Evolutionary conservation across 306 rosid genomes (phyloP), one percentile per base, ranked within the genome.

Genomic region (Quercus agrifolia): DNA sequence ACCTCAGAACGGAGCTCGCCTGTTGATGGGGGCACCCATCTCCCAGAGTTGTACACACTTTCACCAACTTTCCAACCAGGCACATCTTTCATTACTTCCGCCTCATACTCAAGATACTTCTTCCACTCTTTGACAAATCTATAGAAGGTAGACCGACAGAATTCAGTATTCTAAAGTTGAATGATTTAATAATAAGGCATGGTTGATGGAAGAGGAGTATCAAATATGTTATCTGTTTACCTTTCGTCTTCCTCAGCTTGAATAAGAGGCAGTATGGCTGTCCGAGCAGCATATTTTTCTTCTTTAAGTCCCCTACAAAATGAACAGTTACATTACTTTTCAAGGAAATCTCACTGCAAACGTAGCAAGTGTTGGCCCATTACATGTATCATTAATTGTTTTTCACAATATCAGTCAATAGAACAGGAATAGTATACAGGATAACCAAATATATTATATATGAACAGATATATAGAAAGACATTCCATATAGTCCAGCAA

Each of bases 241-340:
- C 99, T 93, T 82, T 96, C 98, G 63, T 96, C 99, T 82, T 96
- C 99, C 83, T 96, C 99, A 44, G 99, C 99, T 85, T 96, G 99
- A 71, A 96, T 90, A 73, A 96, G 87, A 5, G 98, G 99, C 69
- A 93, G 84, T 77, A 96, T 90, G 14, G 99, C 93, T 69, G 96
- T 84, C 4, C 99, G 94, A 41, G 99, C 97, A 78, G 97, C 82
- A 88, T 89, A 93, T 80, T 93, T 96, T 77, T 96, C 99, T 83
- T 93, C 99, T 81, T 93, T 96, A 3, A 96, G 87, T 3, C 87
- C 99, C 87, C 99, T 96, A 68, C 79, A 77, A 31, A 75, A 84
- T 56, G 68, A 56, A 67, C 73, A 64, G 35, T 80, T 25, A 46
- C 17, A 70, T 74, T 67, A 76, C 51, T 21, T 63, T 78, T 73